Base-by-base conservation (phyloP, 352 stramenopile genomes). In the Paralagenidium karlingii region DNA sequence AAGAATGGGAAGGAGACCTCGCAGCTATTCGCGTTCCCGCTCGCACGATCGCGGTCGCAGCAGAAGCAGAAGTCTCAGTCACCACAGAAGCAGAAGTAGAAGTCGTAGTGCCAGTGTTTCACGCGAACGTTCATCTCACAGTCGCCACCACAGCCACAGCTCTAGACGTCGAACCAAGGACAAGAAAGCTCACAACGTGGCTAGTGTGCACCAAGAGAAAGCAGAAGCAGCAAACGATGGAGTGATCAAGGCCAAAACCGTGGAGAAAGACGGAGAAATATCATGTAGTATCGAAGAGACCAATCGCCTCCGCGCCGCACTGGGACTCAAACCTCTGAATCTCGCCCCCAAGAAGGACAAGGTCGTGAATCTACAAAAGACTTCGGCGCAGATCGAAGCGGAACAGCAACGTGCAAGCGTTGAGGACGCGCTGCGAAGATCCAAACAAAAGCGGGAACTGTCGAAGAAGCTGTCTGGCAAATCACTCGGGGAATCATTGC, bases 261-360 rank as follows among this genome's bases (percentile, higher is more conserved):
- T 62, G 8, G 67, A 84, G 22, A 77, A 82, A 44, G 81, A 80
- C 32, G 77, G 77, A 25, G 77, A 91, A 49, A 79, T 86, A 34
- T 80, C 69, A 12, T 68, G 88, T 45, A 88, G 67, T 34, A 60
- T 91, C 42, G 74, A 91, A 30, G 77, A 88, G 47, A 91, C 74
- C 24, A 91, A 91, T 55, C 61, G 62, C 27, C 38, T 91, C 39
- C 77, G 77, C 40, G 21, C 60, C 9, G 66, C 67, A 10, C 50
- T 91, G 29, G 77, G 77, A 0, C 53, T 91, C 24, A 91, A 91
- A 34, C 77, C 74, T 27, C 61, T 91, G 8, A 63, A 55, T 1
- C 47, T 76, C 3, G 63, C 58, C 7, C 49, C 57, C 0, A 64
- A 51, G 2, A 77, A 70, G 45, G 65, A 61, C 11, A 54, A 76